Evolutionary conservation across 2,329 filamentous ascomycete genomes (phyloP).

Genomic region (Ophiostoma perfectum): DNA sequence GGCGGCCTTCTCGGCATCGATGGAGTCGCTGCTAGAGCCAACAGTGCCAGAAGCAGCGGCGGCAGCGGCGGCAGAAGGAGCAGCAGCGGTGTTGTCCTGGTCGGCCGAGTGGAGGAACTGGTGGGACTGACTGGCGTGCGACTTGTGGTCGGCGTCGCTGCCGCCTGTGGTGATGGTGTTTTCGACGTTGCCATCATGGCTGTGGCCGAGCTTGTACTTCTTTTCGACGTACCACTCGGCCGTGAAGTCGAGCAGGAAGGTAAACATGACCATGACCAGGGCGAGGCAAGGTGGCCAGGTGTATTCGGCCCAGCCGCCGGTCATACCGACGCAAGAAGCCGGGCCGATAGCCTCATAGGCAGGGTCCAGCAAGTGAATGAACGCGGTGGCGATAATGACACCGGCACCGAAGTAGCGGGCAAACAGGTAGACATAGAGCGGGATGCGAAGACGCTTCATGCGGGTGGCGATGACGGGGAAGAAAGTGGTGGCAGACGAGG

Average conservation of each 20-base stretch:
- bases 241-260: conserved; percentile 85
- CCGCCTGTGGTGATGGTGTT: conserved; percentile 38
- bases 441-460: conserved; percentile 51
- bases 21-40: conserved; percentile 62
- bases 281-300: conserved; percentile 79
- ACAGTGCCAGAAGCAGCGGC: conserved; percentile 46
- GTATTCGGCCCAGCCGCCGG: conserved; percentile 58
- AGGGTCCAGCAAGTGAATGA: conserved; percentile 81
- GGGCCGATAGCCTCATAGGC: conserved; percentile 64
- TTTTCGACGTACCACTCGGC: conserved; percentile 67
- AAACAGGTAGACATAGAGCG: conserved; percentile 65
- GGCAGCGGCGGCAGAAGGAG: conserved; percentile 31
- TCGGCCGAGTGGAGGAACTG: conserved; percentile 63
- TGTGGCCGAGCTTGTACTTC: conserved; percentile 45
- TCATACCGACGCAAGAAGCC: conserved; percentile 40
- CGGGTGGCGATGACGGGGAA: conserved; percentile 64
- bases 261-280: conserved; percentile 77
- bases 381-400: conserved; percentile 88
- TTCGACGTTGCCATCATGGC: conserved; percentile 44
- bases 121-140: conserved; percentile 36
- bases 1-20: conserved; percentile 53
- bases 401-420: conserved; percentile 92
- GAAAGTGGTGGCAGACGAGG: conserved; percentile 54
- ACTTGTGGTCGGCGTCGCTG: not conserved
- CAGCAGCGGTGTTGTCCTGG: conserved; percentile 63